Conservation (phyloP, 768 basidiomycete species). For the Collybia sordida region DNA sequence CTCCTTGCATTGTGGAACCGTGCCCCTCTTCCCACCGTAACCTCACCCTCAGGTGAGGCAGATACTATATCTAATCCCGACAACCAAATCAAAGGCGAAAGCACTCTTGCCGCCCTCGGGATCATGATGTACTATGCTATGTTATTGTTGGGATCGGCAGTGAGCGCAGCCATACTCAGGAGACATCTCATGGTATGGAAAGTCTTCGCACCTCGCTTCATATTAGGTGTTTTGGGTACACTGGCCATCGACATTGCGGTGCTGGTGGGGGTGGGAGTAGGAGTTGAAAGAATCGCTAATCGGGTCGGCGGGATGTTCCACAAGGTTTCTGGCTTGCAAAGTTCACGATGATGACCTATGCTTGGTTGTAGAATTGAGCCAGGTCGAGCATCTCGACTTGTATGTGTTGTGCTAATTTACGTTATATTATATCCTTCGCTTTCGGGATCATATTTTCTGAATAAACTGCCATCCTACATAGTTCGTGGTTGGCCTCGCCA, state of each 20-base stretch:
- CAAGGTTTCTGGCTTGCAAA: too few relatives aligned
- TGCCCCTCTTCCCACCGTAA: conserved; percentile 45
- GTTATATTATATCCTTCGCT: too few relatives aligned
- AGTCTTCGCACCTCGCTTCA: conserved; percentile 94
- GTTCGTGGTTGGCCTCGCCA: too few relatives aligned
- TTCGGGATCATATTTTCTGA: too few relatives aligned
- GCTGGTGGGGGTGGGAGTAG: conserved; percentile 61
- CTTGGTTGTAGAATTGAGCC: too few relatives aligned
- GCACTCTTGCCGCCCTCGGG: conserved; percentile 55
- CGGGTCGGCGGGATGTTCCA: conserved; percentile 24
- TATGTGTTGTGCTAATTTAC: too few relatives aligned
- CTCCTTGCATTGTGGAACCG: conserved; percentile 85
- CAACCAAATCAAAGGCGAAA: conserved; percentile 34
- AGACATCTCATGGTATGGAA: conserved; percentile 99
- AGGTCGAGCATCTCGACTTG: too few relatives aligned
- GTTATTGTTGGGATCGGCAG: conserved; percentile 67
- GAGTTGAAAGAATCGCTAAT: conserved; percentile 43
- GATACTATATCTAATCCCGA: conserved; percentile 20
- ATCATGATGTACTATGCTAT: conserved; percentile 69
- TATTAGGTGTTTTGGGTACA: conserved; percentile 68
- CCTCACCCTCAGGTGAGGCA: conserved; percentile 1
- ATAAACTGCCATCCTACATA: too few relatives aligned
- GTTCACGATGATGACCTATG: too few relatives aligned
- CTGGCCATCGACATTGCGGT: conserved; percentile 71
- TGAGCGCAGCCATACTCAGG: conserved; percentile 72